Evolutionary conservation across 139 green algal species (phyloP).

Genomic region (Asterochloris erici): DNA sequence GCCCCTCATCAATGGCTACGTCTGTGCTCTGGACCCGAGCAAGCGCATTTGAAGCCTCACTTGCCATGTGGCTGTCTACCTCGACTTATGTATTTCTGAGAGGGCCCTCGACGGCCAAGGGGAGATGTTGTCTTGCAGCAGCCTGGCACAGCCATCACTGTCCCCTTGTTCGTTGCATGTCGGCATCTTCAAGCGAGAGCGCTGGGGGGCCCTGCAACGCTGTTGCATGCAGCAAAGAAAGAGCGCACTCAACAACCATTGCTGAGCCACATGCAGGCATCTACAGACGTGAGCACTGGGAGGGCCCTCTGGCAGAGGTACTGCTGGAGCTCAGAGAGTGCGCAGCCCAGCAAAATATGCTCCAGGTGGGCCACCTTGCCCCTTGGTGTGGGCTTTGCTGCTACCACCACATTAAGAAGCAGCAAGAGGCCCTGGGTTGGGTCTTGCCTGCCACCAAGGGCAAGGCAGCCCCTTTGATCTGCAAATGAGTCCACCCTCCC

Average conservation of each 20-base stretch:
- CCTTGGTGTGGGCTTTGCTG: neutral
- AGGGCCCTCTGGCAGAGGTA: slow-evolving; percentile 14
- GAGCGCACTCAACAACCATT: neutral
- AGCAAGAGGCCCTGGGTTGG: neutral
- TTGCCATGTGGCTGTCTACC: neutral
- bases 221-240: too few species aligned
- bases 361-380: neutral
- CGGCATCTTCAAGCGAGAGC: too few species aligned
- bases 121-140: neutral
- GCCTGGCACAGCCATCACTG: neutral
- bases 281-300: slow-evolving; percentile 38
- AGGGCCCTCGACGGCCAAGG: neutral
- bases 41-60: neutral
- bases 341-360: slow-evolving; percentile 4
- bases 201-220: too few species aligned
- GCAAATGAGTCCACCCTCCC: neutral
- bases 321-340: slow-evolving; percentile 41
- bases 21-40: neutral
- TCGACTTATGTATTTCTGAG: neutral
- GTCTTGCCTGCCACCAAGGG: neutral
- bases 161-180: neutral
- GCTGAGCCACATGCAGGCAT: slow-evolving; percentile 9
- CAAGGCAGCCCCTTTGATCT: neutral
- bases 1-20: neutral
- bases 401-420: neutral